Evolutionary conservation across 495 filamentous ascomycete species (phyloP).

Genomic region (Penicillium ochrochloron): DNA sequence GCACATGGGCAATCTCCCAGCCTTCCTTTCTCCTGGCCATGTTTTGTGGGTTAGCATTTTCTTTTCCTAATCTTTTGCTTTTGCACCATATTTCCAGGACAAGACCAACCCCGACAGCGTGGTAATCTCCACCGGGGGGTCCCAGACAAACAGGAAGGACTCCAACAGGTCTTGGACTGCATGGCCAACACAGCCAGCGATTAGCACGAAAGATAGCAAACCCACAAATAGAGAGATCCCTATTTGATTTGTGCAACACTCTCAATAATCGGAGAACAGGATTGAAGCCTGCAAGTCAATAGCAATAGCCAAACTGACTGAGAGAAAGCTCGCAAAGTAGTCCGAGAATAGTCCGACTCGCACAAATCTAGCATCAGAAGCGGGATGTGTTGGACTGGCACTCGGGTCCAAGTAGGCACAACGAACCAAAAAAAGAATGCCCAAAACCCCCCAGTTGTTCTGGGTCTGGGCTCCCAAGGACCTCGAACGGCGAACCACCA

Average conservation of each 20-base stretch:
- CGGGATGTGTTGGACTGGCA: neutral
- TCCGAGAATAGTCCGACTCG: neutral
- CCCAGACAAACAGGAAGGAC: neutral
- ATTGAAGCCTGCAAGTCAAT: neutral
- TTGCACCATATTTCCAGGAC: neutral
- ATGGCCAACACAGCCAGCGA: neutral
- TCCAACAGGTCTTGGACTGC: neutral
- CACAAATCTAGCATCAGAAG: neutral
- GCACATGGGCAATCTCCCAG: neutral
- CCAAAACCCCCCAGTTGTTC: neutral
- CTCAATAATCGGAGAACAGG: neutral
- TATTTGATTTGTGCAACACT: neutral
- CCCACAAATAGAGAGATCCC: neutral
- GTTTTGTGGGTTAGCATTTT: neutral
- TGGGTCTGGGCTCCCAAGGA: slow-evolving; percentile 34
- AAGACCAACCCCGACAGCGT: neutral
- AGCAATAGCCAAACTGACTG: neutral
- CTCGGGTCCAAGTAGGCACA: neutral
- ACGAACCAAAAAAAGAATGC: neutral
- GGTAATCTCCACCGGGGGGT: slow-evolving; percentile 8
- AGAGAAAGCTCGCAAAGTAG: neutral
- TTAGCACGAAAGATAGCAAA: neutral
- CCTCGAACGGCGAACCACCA: slow-evolving; percentile 11
- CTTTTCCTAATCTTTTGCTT: neutral
- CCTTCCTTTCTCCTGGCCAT: neutral